Conservation (phyloP, 352 stramenopile genomes). For the Pythium utonaiense region DNA sequence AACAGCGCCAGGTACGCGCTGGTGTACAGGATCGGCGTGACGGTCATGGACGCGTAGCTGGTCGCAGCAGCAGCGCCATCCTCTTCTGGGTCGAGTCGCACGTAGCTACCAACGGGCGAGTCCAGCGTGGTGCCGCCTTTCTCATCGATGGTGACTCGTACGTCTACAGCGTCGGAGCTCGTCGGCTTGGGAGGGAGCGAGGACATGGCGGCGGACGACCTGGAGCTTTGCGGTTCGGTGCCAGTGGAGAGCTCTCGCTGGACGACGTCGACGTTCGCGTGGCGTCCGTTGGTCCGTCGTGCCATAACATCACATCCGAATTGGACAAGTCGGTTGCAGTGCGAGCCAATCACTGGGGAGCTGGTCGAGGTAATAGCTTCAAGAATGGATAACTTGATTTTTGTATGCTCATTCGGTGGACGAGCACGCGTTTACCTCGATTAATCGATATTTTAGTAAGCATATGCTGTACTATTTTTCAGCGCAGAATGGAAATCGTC, state of each 20-base stretch:
- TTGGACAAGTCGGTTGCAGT: background rate
- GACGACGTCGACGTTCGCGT: no score
- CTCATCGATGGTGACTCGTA: background rate
- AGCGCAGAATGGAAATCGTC: background rate
- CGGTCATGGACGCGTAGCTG: slow-evolving; percentile 11
- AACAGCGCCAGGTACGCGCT: slow-evolving; percentile 36
- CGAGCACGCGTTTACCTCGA: background rate
- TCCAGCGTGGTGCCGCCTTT: background rate
- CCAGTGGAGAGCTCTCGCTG: background rate
- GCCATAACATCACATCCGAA: background rate
- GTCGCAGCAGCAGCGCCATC: background rate
- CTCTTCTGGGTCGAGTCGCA: background rate
- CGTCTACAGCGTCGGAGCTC: background rate
- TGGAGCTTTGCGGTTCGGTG: background rate
- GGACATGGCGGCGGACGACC: background rate
- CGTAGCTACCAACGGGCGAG: background rate
- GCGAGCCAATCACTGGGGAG: background rate
- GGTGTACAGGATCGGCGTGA: slow-evolving; percentile 34
- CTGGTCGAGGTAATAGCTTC: background rate
- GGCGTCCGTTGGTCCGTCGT: background rate
- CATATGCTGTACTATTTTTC: background rate
- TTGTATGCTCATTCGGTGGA: background rate
- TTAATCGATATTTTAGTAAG: background rate
- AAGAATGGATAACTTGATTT: background rate
- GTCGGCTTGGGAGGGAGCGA: background rate